Base-by-base conservation (phyloP, 495 filamentous ascomycete species). In the Talaromyces nanjingensis region DNA sequence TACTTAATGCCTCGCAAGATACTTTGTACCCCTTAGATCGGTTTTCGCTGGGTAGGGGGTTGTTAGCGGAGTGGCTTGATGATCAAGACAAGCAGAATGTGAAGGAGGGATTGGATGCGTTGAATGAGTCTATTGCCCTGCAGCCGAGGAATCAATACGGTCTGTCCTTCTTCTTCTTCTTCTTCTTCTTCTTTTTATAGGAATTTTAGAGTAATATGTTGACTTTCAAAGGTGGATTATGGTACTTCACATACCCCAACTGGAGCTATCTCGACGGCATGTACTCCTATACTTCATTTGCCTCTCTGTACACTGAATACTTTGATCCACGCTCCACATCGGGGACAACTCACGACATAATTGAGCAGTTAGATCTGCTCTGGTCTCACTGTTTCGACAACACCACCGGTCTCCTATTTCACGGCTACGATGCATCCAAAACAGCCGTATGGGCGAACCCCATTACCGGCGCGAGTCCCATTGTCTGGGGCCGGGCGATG, bases 261-360 rank as follows among this genome's bases (percentile, higher is more conserved):
- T 83, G 83, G 69, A 84, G 83, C 79, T 86, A 83, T 75, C 74
- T 85, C 0, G 84, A 85, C 60, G 83, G 83, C 2, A 76, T 83
- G 45, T 85, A 77, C 73, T 83, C 83, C 70, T 75, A 80, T 4
- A 68, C 75, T 2, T 79, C 81, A 3, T 86, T 85, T 66, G 79
- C 76, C 27, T 73, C 77, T 1, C 68, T 74, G n/a, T 83, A 78
- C 64, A 81, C 80, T 0, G 62, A 72, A 0, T 57, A 73, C 20
- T 83, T 81, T 63, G 69, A 77, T 8, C 64, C 73, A 7, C 31
- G 9, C 18, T 12, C 14, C 2, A 33, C 31, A 82, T 79, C 64
- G 66, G 37, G 6, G 14, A 16, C 39, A 55, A 65, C 77, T 42
- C 62, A 79, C 57, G 78, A 84, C 45, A 79, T 87, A 42, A 42